These are phyloP conservation scores for Calonectria honghensis DNA, from an alignment of 2,329 filamentous ascomycete species.

Conservation along the genomic window DNA sequence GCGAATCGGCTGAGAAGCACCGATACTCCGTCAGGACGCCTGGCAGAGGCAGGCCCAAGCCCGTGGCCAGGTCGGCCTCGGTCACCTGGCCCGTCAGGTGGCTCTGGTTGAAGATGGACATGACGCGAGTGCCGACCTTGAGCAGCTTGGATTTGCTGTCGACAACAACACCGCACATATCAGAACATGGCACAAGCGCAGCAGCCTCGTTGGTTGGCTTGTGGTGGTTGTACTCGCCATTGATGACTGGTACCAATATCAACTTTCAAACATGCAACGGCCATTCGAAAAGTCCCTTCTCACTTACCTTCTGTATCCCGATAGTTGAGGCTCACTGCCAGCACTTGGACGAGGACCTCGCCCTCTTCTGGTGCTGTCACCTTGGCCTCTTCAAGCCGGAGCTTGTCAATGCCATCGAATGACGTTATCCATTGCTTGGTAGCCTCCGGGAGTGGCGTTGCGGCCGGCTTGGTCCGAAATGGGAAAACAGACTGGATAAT, in stretches of 20 bases:
- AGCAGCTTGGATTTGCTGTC: conserved; percentile 64
- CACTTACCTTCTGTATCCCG: conserved; percentile 69
- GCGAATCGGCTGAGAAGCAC: conserved; percentile 73
- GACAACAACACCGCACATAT: conserved; percentile 80
- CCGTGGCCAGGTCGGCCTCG: conserved; percentile 71
- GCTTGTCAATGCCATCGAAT: conserved; percentile 74
- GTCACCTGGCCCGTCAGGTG: conserved; percentile 76
- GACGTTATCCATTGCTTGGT: conserved; percentile 72
- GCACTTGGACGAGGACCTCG: conserved; percentile 71
- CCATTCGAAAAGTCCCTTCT: not conserved
- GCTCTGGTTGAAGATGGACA: conserved; percentile 77
- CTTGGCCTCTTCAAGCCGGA: conserved; percentile 65
- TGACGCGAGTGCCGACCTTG: conserved; percentile 78
- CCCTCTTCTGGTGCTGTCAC: conserved; percentile 69
- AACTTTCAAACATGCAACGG: not conserved
- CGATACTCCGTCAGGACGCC: conserved; percentile 77
- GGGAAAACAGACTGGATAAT: conserved; percentile 51
- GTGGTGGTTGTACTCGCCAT: conserved; percentile 81
- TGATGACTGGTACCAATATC: conserved; percentile 68
- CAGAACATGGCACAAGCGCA: conserved; percentile 78
- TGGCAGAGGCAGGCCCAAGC: conserved; percentile 76
- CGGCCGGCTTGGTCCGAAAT: conserved; percentile 43
- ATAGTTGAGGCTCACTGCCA: conserved; percentile 69
- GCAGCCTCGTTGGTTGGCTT: conserved; percentile 65
- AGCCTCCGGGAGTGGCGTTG: conserved; percentile 49